A percentile compares a stretch with the other conserved stretches of the same genome.
Conservation (phyloP, 192 early-diverging fungal species). For the Gryganskiella cystojenkinii region DNA sequence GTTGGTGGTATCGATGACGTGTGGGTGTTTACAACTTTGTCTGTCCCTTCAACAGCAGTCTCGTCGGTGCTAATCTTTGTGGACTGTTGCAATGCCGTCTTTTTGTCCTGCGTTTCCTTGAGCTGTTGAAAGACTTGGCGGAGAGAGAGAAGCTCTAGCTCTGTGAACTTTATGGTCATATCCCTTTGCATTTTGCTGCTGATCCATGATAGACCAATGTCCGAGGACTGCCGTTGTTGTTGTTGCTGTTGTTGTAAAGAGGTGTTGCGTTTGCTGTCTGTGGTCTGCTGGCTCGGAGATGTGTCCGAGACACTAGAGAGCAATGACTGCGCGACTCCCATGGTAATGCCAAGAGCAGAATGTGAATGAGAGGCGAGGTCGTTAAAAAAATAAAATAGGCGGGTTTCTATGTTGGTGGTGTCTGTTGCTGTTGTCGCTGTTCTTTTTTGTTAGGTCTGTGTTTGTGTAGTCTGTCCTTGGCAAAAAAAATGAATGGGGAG, state of each 20-base stretch:
- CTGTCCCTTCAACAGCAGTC: not conserved
- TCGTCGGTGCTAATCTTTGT: no score
- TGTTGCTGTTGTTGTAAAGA: not conserved
- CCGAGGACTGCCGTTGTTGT: not conserved
- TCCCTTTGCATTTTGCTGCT: slow-evolving; percentile 27
- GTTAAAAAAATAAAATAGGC: no score
- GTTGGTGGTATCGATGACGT: not conserved
- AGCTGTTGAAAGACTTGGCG: slow-evolving; percentile 32
- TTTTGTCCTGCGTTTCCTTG: slow-evolving; percentile 20
- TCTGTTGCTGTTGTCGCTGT: no score
- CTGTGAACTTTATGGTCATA: slow-evolving; percentile 22
- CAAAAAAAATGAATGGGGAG: no score
- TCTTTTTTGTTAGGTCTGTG: no score
- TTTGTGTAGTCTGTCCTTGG: no score
- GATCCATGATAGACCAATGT: slow-evolving; percentile 14
- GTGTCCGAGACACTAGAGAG: slow-evolving; percentile 3
- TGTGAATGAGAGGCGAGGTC: not conserved
- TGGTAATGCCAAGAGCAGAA: not conserved
- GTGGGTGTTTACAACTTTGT: no score
- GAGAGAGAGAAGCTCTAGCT: slow-evolving; percentile 34
- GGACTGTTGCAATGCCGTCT: not conserved
- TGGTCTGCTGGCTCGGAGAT: not conserved
- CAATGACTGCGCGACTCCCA: slow-evolving; percentile 20
- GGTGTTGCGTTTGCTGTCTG: not conserved
- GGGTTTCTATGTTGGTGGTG: no score